These are phyloP conservation scores for Metarhizium anisopliae DNA, from an alignment of 2,329 filamentous ascomycete species.

Conservation along the genomic window DNA sequence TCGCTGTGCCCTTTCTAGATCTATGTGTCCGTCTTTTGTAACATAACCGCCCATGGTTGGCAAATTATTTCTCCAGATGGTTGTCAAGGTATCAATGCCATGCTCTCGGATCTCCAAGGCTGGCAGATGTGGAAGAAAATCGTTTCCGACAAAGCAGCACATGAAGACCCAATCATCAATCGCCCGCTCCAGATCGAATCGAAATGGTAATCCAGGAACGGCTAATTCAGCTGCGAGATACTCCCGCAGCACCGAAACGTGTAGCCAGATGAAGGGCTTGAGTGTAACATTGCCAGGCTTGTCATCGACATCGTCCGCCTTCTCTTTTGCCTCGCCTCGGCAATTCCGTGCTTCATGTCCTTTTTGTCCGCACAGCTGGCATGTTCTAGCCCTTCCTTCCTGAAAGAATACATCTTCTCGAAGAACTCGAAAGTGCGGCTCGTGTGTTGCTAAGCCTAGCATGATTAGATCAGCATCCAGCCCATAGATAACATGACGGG, in stretches of 20 bases:
- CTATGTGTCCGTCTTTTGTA: constrained; percentile 88
- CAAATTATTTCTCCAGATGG: constrained; percentile 94
- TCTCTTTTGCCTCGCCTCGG: constrained; percentile 67
- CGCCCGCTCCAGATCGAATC: constrained; percentile 86
- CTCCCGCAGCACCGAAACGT: constrained; percentile 84
- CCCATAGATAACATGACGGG: constrained; percentile 94
- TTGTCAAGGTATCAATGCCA: constrained; percentile 89
- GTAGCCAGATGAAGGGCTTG: constrained; percentile 98
- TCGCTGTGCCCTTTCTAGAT: constrained; percentile 75
- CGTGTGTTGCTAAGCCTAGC: constrained; percentile 92
- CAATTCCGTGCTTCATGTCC: constrained; percentile 87
- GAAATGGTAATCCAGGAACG: constrained; percentile 73
- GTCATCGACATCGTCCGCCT: constrained; percentile 71
- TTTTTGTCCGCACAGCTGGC: constrained; percentile 83
- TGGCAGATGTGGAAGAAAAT: constrained; percentile 95
- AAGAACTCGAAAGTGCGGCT: constrained; percentile 91
- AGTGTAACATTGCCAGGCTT: constrained; percentile 61
- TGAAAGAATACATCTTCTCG: constrained; percentile 96
- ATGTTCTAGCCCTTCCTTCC: constrained; percentile 72
- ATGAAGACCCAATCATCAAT: constrained; percentile 99
- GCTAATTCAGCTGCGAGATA: constrained; percentile 87
- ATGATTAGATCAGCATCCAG: constrained; percentile 98
- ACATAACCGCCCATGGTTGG: constrained; percentile 90
- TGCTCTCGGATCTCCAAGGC: constrained; percentile 95
- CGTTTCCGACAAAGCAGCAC: constrained; percentile 98